phyloP scores from a whole-genome alignment of 129 eudicot species.

The Arctium lappa region DNA sequence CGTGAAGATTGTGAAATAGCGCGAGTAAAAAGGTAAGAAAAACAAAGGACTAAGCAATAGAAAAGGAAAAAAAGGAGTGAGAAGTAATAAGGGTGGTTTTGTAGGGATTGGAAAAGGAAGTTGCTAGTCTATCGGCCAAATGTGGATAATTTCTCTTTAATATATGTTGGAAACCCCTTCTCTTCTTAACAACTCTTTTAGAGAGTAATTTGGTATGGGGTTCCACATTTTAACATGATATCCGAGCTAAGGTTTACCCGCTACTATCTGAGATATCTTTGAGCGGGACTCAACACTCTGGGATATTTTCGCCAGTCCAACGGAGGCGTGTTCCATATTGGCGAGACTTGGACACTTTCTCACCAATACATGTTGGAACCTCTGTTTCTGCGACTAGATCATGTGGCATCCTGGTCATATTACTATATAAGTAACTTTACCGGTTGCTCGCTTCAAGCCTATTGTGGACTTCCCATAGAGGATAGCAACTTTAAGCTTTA shows the following conservation, averaged over 20 bases:
- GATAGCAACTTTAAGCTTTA: background rate
- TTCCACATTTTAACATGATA: background rate
- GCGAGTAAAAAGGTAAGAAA: no score
- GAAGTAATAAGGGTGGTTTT: no score
- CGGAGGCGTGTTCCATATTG: no score
- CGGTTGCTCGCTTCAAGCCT: background rate
- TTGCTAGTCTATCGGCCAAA: no score
- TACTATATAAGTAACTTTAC: background rate
- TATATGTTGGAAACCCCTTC: no score
- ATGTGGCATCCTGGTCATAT: background rate
- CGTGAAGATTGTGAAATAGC: no score
- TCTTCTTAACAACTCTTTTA: no score
- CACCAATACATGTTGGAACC: background rate
- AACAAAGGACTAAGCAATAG: no score
- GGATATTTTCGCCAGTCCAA: background rate
- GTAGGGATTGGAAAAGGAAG: no score
- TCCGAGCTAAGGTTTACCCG: no score
- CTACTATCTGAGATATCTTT: background rate
- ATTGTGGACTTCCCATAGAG: background rate
- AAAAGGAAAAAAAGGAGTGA: no score
- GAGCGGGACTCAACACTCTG: background rate
- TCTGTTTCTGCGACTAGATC: background rate
- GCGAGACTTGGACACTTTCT: background rate
- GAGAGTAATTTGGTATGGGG: background rate
- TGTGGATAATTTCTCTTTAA: no score